Percentiles rank a stretch among this genome's conserved stretches.
Conservation (phyloP, 2,329 filamentous ascomycete species). For the Epichloe festucae region DNA sequence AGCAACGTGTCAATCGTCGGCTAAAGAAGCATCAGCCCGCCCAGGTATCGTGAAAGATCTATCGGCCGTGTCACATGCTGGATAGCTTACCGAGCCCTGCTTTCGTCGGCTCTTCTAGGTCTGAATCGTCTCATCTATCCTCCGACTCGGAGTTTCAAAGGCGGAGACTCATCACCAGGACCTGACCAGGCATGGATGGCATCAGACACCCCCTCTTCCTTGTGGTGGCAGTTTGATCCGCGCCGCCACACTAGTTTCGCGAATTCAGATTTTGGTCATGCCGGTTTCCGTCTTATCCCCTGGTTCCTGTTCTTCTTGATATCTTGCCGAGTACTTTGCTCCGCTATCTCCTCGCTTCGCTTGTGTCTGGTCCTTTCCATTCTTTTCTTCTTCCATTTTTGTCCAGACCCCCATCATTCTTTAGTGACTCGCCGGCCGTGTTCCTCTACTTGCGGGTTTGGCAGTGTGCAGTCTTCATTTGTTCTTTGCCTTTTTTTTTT, state of each 20-base stretch:
- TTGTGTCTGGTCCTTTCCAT: conserved; percentile 34
- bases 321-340: conserved; percentile 19
- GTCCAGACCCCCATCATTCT: conserved; percentile 18
- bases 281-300: conserved; percentile 20
- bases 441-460: conserved; percentile 9
- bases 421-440: conserved; percentile 14
- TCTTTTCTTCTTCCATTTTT: conserved; percentile 7
- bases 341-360: conserved; percentile 20
- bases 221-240: background rate
- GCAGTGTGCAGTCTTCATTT: conserved; percentile 17
- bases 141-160: too few species aligned
- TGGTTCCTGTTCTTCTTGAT: conserved; percentile 23
- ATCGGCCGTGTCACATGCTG: background rate
- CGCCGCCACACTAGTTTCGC: conserved; percentile 1
- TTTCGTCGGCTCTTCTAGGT: background rate
- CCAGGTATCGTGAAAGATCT: background rate
- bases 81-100: background rate
- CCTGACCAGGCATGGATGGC: background rate
- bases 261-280: conserved; percentile 12
- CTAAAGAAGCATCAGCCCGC: background rate
- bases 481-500: conserved; percentile 12
- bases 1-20: too few species aligned
- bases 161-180: too few species aligned
- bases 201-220: background rate
- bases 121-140: background rate